Percentiles rank a stretch among this genome's conserved stretches.
phyloP scores from a whole-genome alignment of 768 basidiomycete genomes.

The Roridomyces roridus region DNA sequence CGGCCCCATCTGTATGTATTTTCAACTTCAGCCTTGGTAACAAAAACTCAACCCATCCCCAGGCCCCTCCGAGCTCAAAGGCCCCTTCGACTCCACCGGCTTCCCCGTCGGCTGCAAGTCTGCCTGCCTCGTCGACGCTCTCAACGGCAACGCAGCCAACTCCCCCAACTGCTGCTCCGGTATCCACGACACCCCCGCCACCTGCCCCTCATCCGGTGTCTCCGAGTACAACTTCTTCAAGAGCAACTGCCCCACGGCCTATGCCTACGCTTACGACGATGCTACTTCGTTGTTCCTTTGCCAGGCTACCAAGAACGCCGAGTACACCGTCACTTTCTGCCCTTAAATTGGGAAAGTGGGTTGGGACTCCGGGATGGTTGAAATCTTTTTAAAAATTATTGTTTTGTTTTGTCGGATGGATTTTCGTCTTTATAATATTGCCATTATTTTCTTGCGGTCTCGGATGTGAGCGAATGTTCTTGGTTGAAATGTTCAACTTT shows the following conservation, averaged over 20 bases:
- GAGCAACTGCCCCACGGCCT: background rate
- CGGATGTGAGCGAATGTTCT: too few species aligned
- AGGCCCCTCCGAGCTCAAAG: background rate
- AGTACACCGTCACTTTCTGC: background rate
- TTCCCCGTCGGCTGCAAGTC: background rate
- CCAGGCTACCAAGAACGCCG: background rate
- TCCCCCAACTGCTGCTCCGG: constrained; percentile 6
- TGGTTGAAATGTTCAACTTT: too few species aligned
- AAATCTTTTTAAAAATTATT: too few species aligned
- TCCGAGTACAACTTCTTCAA: background rate
- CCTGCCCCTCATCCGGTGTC: background rate
- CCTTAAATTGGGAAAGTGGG: too few species aligned
- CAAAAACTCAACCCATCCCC: background rate
- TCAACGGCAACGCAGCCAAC: background rate
- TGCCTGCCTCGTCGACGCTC: background rate
- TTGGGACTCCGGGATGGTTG: too few species aligned
- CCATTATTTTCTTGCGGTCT: too few species aligned
- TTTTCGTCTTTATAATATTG: too few species aligned
- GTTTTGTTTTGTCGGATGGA: too few species aligned
- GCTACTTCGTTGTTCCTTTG: background rate
- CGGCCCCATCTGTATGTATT: background rate
- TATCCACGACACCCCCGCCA: background rate
- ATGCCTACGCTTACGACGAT: background rate
- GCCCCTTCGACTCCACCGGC: background rate
- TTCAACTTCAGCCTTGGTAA: background rate